phyloP scores from a whole-genome alignment of 2,329 filamentous ascomycete genomes.

The Hypoxylon sp. region DNA sequence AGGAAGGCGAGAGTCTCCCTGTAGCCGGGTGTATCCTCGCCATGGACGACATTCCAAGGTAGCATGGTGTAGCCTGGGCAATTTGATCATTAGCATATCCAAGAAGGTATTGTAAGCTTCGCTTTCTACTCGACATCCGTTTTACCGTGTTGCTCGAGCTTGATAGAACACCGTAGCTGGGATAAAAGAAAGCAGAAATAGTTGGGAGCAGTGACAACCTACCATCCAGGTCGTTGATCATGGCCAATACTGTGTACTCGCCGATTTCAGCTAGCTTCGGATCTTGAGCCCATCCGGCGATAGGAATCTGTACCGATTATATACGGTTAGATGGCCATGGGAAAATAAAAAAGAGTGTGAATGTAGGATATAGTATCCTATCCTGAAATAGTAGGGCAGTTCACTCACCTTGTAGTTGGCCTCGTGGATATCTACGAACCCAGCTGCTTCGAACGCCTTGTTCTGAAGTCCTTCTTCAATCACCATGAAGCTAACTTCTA shows the following conservation, averaged over 20 bases:
- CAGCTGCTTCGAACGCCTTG: slow-evolving; percentile 3
- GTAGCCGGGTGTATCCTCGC: slow-evolving; percentile 8
- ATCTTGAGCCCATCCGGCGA: slow-evolving; percentile 9
- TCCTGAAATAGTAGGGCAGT: too few species aligned
- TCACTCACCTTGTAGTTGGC: slow-evolving; percentile 7
- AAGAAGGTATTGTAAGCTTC: too few species aligned
- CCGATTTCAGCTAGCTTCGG: slow-evolving; percentile 11
- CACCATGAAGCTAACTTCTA: slow-evolving; percentile 2
- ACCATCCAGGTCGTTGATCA: slow-evolving; percentile 17
- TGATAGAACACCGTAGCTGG: too few species aligned
- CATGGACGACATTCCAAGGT: slow-evolving; percentile 16
- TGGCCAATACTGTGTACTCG: not conserved
- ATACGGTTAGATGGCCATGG: too few species aligned
- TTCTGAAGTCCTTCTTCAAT: slow-evolving; percentile 7
- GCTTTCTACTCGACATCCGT: too few species aligned
- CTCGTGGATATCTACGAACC: slow-evolving; percentile 10
- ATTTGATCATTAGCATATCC: not conserved
- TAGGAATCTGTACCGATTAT: slow-evolving; percentile 7
- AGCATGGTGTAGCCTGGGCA: slow-evolving; percentile 19
- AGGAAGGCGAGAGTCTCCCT: slow-evolving; percentile 3
- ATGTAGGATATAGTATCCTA: too few species aligned
- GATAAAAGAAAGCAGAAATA: not conserved
- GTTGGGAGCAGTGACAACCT: not conserved
- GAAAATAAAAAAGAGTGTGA: too few species aligned
- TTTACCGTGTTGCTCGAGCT: too few species aligned